Percentiles rank a stretch among this genome's conserved stretches.
Evolutionary conservation across 441 rosid genomes (phyloP).

Genomic region (Populus hybrid): DNA sequence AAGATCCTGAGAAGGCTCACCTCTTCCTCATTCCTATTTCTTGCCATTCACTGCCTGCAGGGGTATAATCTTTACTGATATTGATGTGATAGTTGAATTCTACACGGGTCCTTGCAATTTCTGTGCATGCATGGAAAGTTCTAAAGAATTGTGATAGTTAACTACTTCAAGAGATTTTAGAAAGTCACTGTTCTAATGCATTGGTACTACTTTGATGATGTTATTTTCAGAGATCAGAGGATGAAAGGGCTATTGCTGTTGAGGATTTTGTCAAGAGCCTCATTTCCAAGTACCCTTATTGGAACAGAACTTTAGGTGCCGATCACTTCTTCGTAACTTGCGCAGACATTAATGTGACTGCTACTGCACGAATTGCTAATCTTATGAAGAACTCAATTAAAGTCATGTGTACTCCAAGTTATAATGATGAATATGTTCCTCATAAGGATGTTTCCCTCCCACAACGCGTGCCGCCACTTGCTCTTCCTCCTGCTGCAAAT

Average conservation of each 20-base stretch:
- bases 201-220: background rate
- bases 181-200: background rate
- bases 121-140: too few relatives aligned
- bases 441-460: background rate
- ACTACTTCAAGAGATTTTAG: too few relatives aligned
- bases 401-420: background rate
- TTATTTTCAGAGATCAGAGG: background rate
- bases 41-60: background rate
- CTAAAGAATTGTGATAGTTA: too few relatives aligned
- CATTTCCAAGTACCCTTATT: background rate
- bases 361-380: background rate
- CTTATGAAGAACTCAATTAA: background rate
- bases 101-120: background rate
- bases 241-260: background rate
- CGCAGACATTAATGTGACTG: background rate
- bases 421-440: background rate
- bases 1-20: slow-evolving; percentile 1
- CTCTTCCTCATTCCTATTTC: background rate
- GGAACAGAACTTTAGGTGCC: background rate
- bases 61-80: background rate
- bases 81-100: background rate
- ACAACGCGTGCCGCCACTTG: background rate
- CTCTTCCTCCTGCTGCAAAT: background rate
- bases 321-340: background rate
- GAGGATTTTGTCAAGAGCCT: background rate